Conservation (phyloP, 1,284 basidiomycete species). For the Mrakiaceae sp. region DNA sequence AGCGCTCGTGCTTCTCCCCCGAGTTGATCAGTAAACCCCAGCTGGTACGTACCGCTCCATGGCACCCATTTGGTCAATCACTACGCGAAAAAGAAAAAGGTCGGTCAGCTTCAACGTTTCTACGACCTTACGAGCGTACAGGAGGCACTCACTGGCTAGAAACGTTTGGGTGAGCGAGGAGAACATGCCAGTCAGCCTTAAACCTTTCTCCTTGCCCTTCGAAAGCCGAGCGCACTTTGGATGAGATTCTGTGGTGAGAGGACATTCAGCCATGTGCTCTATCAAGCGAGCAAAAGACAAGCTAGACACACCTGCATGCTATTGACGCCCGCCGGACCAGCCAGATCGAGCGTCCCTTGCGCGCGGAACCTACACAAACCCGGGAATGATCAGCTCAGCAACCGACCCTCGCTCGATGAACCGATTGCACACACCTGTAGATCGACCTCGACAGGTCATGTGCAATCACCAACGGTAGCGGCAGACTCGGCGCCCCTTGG, state of each 20-base stretch:
- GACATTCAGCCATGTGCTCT: not conserved
- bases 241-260: constrained; percentile 34
- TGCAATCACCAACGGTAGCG: constrained; percentile 67
- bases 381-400: constrained; percentile 16
- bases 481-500: constrained; percentile 33
- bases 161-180: too few species aligned
- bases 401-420: constrained; percentile 57
- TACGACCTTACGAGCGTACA: too few species aligned
- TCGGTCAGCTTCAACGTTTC: not conserved
- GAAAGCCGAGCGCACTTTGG: not conserved
- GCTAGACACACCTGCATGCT: constrained; percentile 43
- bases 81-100: constrained; percentile 44
- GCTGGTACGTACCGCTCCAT: constrained; percentile 50
- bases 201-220: too few species aligned
- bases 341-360: not conserved
- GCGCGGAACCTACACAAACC: not conserved
- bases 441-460: constrained; percentile 60
- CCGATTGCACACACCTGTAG: constrained; percentile 51
- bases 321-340: constrained; percentile 48
- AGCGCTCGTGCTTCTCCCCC: too few species aligned
- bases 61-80: constrained; percentile 69
- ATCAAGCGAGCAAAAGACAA: constrained; percentile 13
- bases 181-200: too few species aligned
- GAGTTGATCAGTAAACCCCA: too few species aligned
- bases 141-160: too few species aligned